A percentile compares a stretch with the other conserved stretches of the same genome.
phyloP scores from a whole-genome alignment of 1,284 basidiomycete species.

The Chondrostereum purpureum region DNA sequence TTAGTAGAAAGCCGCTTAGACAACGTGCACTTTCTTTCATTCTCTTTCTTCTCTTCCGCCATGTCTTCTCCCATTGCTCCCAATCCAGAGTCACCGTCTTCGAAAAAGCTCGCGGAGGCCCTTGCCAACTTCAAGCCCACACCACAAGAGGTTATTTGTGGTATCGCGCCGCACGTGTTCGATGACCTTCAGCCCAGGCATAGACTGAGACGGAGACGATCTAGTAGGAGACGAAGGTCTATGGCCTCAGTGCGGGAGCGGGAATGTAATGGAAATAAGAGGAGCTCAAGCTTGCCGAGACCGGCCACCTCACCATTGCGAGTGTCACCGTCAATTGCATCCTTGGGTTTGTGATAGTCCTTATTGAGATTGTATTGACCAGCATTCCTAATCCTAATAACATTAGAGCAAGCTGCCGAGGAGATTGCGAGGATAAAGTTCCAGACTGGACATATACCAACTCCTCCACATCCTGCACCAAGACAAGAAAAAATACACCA shows the following conservation, averaged over 20 bases:
- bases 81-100: too few relatives aligned
- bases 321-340: background rate
- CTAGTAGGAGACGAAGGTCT: constrained; percentile 1
- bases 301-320: background rate
- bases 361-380: background rate
- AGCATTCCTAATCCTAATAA: background rate
- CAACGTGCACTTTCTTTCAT: too few relatives aligned
- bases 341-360: background rate
- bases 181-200: constrained; percentile 19
- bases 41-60: too few relatives aligned
- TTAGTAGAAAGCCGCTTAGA: too few relatives aligned
- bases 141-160: constrained; percentile 24
- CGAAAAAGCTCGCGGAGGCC: too few relatives aligned
- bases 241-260: background rate
- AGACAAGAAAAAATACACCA: too few relatives aligned
- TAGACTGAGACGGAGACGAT: constrained; percentile 10
- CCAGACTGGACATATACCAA: too few relatives aligned
- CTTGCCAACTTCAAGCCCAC: constrained; percentile 25
- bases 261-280: too few relatives aligned
- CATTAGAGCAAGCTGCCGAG: background rate
- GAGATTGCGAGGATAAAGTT: background rate
- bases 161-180: constrained; percentile 28
- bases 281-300: too few relatives aligned
- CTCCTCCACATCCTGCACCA: too few relatives aligned
- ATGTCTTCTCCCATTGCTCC: too few relatives aligned